These are phyloP conservation scores for Chytriomyces hyalinus DNA, from an alignment of 192 early-diverging fungal species.

Conservation along the genomic window DNA sequence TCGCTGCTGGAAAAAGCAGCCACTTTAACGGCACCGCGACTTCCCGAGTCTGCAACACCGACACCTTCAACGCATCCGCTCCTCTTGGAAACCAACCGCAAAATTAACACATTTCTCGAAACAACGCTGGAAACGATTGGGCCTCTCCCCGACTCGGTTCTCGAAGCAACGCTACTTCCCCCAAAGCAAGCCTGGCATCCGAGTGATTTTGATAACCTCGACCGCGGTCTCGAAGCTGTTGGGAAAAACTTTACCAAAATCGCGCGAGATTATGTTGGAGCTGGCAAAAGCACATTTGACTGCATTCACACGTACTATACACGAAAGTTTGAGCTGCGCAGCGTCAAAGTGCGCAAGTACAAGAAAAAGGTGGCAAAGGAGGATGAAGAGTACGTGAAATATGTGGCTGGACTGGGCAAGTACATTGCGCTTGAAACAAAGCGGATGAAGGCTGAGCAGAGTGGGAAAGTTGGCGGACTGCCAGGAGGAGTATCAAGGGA, in stretches of 20 bases:
- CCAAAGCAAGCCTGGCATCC: constrained; percentile 16
- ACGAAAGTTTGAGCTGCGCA: constrained; percentile 28
- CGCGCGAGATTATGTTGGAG: constrained; percentile 24
- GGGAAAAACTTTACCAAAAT: constrained; percentile 36
- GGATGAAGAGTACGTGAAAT: constrained; percentile 37
- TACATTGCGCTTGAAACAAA: constrained; percentile 25
- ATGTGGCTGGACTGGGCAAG: constrained; percentile 30
- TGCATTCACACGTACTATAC: constrained; percentile 37
- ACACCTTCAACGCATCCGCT: neutral
- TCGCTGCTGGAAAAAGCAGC: neutral
- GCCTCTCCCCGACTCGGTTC: constrained; percentile 14
- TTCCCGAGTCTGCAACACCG: neutral
- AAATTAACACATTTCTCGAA: neutral
- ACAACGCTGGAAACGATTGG: constrained; percentile 15
- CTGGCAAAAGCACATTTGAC: constrained; percentile 6
- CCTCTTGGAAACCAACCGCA: neutral
- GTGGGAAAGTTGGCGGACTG: neutral
- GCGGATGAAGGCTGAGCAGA: constrained; percentile 32
- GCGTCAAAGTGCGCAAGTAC: constrained; percentile 25
- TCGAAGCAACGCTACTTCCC: constrained; percentile 19
- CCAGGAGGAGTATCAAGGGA: neutral
- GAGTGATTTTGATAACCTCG: constrained; percentile 25
- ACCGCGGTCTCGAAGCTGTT: constrained; percentile 32
- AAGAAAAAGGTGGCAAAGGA: constrained; percentile 31
- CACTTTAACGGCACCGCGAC: neutral